Conservation (phyloP, 768 basidiomycete species). For the Tephrocybe sp. region DNA sequence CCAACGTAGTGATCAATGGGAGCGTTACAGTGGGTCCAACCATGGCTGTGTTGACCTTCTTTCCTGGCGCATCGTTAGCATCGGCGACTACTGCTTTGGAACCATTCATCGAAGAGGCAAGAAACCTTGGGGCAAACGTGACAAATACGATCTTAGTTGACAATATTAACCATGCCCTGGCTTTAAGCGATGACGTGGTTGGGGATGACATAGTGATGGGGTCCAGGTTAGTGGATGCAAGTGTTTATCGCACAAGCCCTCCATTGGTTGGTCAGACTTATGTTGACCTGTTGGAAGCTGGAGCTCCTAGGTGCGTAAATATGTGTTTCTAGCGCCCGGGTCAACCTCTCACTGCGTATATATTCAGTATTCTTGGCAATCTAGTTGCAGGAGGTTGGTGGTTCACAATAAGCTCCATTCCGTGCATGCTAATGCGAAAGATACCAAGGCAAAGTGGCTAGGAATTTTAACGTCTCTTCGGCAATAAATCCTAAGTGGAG, state of each 20-base stretch:
- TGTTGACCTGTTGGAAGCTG: constrained; percentile 19
- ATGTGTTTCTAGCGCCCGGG: background rate
- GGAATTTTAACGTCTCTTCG: constrained; percentile 29
- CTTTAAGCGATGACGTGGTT: constrained; percentile 13
- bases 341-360: background rate
- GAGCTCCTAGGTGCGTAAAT: constrained; percentile 10
- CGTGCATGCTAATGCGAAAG: background rate
- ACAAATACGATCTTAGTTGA: background rate
- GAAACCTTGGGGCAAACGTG: constrained; percentile 16
- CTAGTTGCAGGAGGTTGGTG: constrained; percentile 23
- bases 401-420: too few relatives aligned
- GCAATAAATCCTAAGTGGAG: constrained; percentile 37
- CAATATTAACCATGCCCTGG: constrained; percentile 19
- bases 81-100: constrained; percentile 15
- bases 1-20: background rate
- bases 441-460: constrained; percentile 32
- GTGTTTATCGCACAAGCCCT: constrained; percentile 13
- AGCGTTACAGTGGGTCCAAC: background rate
- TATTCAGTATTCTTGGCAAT: constrained; percentile 17
- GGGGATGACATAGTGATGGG: constrained; percentile 15
- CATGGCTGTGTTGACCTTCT: constrained; percentile 14
- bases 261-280: constrained; percentile 21
- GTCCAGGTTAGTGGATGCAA: constrained; percentile 18
- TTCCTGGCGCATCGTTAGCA: constrained; percentile 19
- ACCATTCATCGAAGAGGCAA: constrained; percentile 21